These are phyloP conservation scores for Exophiala phaeomuriformis DNA, from an alignment of 2,329 filamentous ascomycete genomes.

Conservation along the genomic window DNA sequence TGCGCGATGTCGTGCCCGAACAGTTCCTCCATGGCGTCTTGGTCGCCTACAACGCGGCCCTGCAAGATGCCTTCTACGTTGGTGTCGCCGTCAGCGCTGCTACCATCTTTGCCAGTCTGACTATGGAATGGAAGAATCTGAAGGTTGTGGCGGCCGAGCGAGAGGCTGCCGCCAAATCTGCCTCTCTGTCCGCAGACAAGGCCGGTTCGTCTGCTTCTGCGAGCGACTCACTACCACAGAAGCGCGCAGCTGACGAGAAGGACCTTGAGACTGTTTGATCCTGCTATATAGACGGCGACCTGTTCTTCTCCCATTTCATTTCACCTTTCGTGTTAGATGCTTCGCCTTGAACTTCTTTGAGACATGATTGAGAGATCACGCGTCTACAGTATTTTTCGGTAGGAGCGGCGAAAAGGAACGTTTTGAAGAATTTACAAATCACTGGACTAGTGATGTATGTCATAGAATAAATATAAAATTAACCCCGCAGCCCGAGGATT, in stretches of 20 bases:
- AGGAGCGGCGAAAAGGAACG: too few species aligned
- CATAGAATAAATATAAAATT: too few species aligned
- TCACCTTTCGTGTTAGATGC: too few species aligned
- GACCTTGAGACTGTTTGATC: slow-evolving; percentile 4
- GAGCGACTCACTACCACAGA: background rate
- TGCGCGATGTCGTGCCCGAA: slow-evolving; percentile 47
- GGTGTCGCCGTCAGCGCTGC: slow-evolving; percentile 49
- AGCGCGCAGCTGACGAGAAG: slow-evolving; percentile 3
- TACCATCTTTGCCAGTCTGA: slow-evolving; percentile 48
- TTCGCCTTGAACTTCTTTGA: too few species aligned
- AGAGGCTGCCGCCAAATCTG: slow-evolving; percentile 8
- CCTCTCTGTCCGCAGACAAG: background rate
- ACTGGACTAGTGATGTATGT: too few species aligned
- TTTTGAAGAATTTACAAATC: too few species aligned
- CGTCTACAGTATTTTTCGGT: too few species aligned
- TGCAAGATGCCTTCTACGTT: slow-evolving; percentile 56
- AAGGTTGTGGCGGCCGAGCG: slow-evolving; percentile 40
- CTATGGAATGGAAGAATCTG: slow-evolving; percentile 60
- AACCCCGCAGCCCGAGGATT: too few species aligned
- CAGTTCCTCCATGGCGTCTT: slow-evolving; percentile 50
- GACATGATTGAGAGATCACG: too few species aligned
- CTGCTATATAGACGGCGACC: too few species aligned
- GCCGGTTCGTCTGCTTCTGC: background rate
- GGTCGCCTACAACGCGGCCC: slow-evolving; percentile 55
- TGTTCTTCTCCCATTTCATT: too few species aligned